Evolutionary conservation across 2,329 filamentous ascomycete genomes (phyloP).

Genomic region (Phaeosphaeria sp.): DNA sequence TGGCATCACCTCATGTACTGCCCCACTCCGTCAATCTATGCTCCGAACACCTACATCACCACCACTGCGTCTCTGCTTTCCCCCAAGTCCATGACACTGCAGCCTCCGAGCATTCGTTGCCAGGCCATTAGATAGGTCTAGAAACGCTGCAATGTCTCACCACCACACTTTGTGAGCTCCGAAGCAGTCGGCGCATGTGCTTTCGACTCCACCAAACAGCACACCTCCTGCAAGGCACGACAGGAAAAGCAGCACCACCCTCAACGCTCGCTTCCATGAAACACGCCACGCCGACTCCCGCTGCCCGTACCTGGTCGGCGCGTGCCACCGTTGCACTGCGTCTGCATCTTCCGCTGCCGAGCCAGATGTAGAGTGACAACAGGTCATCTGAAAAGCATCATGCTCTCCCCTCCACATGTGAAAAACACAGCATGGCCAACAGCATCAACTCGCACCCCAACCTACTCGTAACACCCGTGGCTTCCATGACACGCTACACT

Average conservation of each 20-base stretch:
- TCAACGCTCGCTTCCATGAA: slow-evolving; percentile 21
- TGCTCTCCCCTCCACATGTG: slow-evolving; percentile 11
- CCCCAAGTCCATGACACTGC: neutral
- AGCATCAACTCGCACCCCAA: neutral
- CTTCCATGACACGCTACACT: neutral
- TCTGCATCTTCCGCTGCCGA: slow-evolving; percentile 10
- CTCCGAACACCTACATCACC: neutral
- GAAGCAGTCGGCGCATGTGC: neutral
- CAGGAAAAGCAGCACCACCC: slow-evolving; percentile 18
- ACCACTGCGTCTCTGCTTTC: neutral
- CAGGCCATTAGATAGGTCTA: neutral
- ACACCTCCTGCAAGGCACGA: slow-evolving; percentile 20
- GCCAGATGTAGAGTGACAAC: slow-evolving; percentile 18
- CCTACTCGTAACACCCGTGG: slow-evolving; percentile 1
- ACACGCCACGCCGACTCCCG: slow-evolving; percentile 16
- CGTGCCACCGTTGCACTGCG: slow-evolving; percentile 21
- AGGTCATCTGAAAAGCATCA: slow-evolving; percentile 19
- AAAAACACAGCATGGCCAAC: slow-evolving; percentile 23
- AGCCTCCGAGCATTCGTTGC: neutral
- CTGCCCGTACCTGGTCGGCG: slow-evolving; percentile 16
- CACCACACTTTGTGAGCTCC: neutral
- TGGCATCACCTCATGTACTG: neutral
- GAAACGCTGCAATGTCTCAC: neutral
- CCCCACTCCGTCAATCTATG: neutral
- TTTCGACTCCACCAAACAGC: neutral